A percentile compares a stretch with the other conserved stretches of the same genome.
phyloP scores from a whole-genome alignment of 805 yeast species.

The Candida andamanensis region DNA sequence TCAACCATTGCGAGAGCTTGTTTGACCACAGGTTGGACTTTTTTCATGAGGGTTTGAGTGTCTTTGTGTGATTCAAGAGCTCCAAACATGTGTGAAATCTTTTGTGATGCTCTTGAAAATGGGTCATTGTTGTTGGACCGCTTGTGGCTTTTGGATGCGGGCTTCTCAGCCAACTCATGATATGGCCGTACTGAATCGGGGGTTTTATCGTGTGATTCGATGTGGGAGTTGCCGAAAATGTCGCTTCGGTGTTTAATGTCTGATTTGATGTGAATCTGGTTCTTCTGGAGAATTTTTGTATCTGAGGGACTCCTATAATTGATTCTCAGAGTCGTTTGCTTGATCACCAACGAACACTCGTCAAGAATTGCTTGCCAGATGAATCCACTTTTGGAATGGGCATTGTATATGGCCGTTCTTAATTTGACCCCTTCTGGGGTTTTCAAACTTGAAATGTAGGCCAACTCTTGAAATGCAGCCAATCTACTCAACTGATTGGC shows the following conservation, averaged over 20 bases:
- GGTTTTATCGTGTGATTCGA: slow-evolving; percentile 3
- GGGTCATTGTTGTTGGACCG: slow-evolving; percentile 1
- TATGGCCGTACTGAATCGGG: slow-evolving; percentile 5
- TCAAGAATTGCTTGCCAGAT: slow-evolving; percentile 57
- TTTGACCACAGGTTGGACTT: slow-evolving; percentile 10
- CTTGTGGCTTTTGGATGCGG: slow-evolving; percentile 1
- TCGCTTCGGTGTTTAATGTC: slow-evolving; percentile 13
- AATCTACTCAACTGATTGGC: slow-evolving; percentile 33
- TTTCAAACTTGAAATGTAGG: slow-evolving; percentile 52
- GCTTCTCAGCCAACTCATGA: slow-evolving; percentile 7
- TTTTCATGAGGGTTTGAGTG: slow-evolving; percentile 2
- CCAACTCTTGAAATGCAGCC: slow-evolving; percentile 74
- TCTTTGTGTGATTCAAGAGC: slow-evolving; percentile 5
- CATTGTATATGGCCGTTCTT: slow-evolving; percentile 51
- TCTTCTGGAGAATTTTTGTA: slow-evolving; percentile 20
- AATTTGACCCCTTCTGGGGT: slow-evolving; percentile 38
- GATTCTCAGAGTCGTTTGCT: slow-evolving; percentile 41
- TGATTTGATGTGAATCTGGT: slow-evolving; percentile 15
- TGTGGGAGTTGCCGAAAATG: slow-evolving; percentile 35
- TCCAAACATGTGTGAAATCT: slow-evolving; percentile 2
- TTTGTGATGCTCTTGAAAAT: slow-evolving; percentile 4
- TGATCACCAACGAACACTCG: slow-evolving; percentile 55
- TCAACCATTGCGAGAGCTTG: slow-evolving; percentile 5
- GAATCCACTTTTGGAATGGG: slow-evolving; percentile 39
- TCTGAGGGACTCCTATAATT: slow-evolving; percentile 29